These are phyloP conservation scores for Xylogone sp. DNA, from an alignment of 2,329 filamentous ascomycete species.

Conservation along the genomic window DNA sequence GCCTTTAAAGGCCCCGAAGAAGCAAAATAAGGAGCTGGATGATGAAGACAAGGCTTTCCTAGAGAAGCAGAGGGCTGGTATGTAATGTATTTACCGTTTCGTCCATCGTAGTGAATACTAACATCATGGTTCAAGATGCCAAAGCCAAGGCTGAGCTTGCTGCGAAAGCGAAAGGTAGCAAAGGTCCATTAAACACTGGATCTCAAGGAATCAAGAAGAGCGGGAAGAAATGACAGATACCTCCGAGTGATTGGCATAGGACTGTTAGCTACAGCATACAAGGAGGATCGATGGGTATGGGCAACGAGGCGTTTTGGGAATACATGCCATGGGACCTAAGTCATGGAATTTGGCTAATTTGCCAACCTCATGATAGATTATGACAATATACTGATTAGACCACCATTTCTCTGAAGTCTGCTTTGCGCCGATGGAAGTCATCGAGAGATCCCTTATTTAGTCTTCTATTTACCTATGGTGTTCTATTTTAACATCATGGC, in stretches of 20 bases:
- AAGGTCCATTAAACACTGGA: constrained; percentile 83
- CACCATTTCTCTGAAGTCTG: no score
- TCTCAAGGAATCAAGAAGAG: constrained; percentile 95
- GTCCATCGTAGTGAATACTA: constrained; percentile 1
- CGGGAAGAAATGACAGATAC: constrained; percentile 73
- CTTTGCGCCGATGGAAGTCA: no score
- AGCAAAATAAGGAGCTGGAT: constrained; percentile 69
- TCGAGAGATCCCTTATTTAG: no score
- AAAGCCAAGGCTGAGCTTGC: constrained; percentile 82
- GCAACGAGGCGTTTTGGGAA: constrained; percentile 8
- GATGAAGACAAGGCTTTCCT: constrained; percentile 82
- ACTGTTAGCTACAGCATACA: background rate
- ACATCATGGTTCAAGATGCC: constrained; percentile 53
- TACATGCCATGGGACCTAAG: constrained; percentile 6
- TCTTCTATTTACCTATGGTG: background rate
- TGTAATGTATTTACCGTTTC: constrained; percentile 26
- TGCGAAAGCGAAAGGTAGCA: constrained; percentile 72
- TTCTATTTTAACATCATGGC: constrained; percentile 12
- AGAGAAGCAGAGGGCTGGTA: constrained; percentile 82
- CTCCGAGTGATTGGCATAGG: background rate
- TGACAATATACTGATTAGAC: background rate
- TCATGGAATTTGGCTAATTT: background rate
- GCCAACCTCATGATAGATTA: background rate
- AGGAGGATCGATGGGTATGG: background rate
- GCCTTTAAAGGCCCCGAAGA: constrained; percentile 87